A percentile compares a stretch with the other conserved stretches of the same genome.
phyloP scores from a whole-genome alignment of 139 green algal genomes.

The Astrephomene gubernaculifera region DNA sequence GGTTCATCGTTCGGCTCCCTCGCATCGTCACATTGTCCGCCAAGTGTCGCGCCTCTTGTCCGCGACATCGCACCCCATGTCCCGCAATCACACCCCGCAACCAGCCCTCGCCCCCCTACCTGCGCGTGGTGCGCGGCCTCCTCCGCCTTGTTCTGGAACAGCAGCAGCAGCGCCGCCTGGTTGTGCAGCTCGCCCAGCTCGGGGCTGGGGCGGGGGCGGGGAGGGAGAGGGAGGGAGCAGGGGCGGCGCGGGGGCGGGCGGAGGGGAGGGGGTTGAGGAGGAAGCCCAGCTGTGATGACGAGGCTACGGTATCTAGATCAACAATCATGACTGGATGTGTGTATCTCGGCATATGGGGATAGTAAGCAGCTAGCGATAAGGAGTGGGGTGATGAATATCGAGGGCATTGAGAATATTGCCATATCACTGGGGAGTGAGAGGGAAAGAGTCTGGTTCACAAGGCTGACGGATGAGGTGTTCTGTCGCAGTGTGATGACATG shows the following conservation, averaged over 20 bases:
- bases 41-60: no score
- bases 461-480: no score
- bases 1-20: no score
- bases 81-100: no score
- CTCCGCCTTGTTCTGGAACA: conserved; percentile 48
- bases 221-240: background rate
- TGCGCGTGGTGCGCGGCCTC: conserved; percentile 49
- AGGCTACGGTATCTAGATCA: background rate
- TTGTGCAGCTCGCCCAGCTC: conserved; percentile 71
- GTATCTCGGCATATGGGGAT: no score
- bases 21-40: no score
- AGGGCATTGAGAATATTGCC: background rate
- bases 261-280: background rate
- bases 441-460: no score
- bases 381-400: background rate
- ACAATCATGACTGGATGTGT: background rate
- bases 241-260: background rate
- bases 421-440: no score
- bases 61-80: no score
- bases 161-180: conserved; percentile 64
- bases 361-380: background rate
- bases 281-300: no score
- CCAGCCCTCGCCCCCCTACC: no score
- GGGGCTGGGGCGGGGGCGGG: conserved; percentile 29
- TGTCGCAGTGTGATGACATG: no score